phyloP scores from a whole-genome alignment of 441 rosid genomes.

The Pelargonium australe region DNA sequence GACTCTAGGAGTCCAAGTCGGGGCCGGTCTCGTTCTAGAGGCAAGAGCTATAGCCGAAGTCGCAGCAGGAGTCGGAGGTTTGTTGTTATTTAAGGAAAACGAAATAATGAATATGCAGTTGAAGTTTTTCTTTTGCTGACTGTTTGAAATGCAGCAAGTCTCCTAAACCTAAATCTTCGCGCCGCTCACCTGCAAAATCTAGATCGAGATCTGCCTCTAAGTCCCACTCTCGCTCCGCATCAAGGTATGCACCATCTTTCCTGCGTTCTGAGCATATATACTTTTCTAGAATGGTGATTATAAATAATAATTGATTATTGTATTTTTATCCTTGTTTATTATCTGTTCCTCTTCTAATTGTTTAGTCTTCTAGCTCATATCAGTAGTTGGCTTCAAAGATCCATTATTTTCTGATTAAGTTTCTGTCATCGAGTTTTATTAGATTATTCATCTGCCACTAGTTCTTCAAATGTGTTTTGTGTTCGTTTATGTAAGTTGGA shows the following conservation, averaged over 20 bases:
- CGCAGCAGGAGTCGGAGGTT: slow-evolving; percentile 68
- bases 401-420: no score
- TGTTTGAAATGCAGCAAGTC: slow-evolving; percentile 54
- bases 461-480: no score
- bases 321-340: no score
- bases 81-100: slow-evolving; percentile 9
- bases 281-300: no score
- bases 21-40: slow-evolving; percentile 68
- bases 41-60: slow-evolving; percentile 49
- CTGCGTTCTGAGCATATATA: no score
- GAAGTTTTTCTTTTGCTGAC: neutral
- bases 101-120: neutral
- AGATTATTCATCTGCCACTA: no score
- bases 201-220: slow-evolving; percentile 53
- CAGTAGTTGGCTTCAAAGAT: no score
- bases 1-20: slow-evolving; percentile 79
- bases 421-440: no score
- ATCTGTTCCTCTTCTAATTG: no score
- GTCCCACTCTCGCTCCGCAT: slow-evolving; percentile 46
- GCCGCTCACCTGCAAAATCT: slow-evolving; percentile 63
- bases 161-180: slow-evolving; percentile 56
- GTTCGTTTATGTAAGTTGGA: no score
- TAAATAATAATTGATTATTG: no score
- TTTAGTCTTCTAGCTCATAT: no score
- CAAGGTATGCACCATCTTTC: slow-evolving; percentile 29